Evolutionary conservation across 306 rosid genomes (phyloP).

Genomic region (Trifolium dubium): DNA sequence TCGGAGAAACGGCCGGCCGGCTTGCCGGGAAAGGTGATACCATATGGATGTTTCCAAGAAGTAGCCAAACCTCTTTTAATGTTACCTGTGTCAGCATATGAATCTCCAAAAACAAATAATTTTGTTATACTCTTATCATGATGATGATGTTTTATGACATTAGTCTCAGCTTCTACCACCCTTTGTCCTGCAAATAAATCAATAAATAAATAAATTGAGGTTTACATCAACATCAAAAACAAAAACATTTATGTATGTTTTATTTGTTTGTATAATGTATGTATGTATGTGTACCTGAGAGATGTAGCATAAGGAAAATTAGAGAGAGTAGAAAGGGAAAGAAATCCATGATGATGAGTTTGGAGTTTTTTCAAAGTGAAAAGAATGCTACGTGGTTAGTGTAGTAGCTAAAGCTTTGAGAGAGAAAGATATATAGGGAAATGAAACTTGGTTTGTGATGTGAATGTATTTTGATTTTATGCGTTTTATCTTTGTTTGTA

Average conservation of each 20-base stretch:
- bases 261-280: not conserved
- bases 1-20: slow-evolving; percentile 62
- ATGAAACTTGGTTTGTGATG: too few species aligned
- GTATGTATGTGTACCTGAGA: slow-evolving; percentile 42
- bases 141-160: not conserved
- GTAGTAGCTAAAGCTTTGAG: not conserved
- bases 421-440: not conserved
- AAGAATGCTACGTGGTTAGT: too few species aligned
- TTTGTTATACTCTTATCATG: not conserved
- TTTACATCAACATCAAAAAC: not conserved
- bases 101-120: slow-evolving; percentile 57
- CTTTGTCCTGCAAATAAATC: slow-evolving; percentile 36
- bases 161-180: slow-evolving; percentile 29
- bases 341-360: not conserved
- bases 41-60: slow-evolving; percentile 57
- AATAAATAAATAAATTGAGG: not conserved
- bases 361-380: not conserved
- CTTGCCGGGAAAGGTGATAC: slow-evolving; percentile 57
- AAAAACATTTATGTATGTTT: not conserved
- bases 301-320: not conserved
- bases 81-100: slow-evolving; percentile 61
- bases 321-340: not conserved
- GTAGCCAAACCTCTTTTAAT: slow-evolving; percentile 25
- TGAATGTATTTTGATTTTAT: too few species aligned
- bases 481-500: too few species aligned